Conservation (phyloP, 148 eudicot species). For the Suaeda aralocaspica region DNA sequence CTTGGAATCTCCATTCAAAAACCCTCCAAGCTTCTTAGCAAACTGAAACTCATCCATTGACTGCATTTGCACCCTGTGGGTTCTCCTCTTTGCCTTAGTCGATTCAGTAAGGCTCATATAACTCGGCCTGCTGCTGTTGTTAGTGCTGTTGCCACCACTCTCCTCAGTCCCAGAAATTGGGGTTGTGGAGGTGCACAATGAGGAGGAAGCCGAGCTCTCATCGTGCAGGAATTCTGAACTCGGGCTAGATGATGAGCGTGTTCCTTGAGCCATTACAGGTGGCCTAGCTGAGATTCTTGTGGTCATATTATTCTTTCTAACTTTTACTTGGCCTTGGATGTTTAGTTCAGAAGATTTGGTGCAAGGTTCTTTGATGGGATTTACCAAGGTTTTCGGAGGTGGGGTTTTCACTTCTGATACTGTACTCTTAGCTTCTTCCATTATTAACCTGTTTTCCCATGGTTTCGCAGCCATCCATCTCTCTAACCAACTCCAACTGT, state of each 20-base stretch:
- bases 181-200: conserved; percentile 74
- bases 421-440: conserved; percentile 55
- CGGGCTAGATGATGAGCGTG: conserved; percentile 74
- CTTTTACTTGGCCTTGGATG: conserved; percentile 42
- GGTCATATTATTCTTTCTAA: conserved; percentile 62
- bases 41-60: conserved; percentile 92
- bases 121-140: conserved; percentile 46
- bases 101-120: conserved; percentile 90
- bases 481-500: conserved; percentile 91
- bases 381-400: conserved; percentile 35
- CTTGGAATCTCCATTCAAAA: conserved; percentile 44
- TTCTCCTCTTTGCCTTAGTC: conserved; percentile 72
- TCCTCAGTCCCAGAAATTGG: conserved; percentile 71
- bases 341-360: conserved; percentile 56
- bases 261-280: conserved; percentile 40
- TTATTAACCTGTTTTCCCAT: conserved; percentile 84
- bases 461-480: conserved; percentile 98
- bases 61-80: conserved; percentile 50
- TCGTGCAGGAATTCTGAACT: conserved; percentile 69
- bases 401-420: conserved; percentile 49
- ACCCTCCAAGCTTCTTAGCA: conserved; percentile 48
- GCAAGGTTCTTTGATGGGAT: conserved; percentile 23
- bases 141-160: conserved; percentile 28
- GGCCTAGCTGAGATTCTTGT: conserved; percentile 78
- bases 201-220: conserved; percentile 85